Base-by-base conservation (phyloP, 73 alveolate species). In the Paramecium biaurelia region DNA sequence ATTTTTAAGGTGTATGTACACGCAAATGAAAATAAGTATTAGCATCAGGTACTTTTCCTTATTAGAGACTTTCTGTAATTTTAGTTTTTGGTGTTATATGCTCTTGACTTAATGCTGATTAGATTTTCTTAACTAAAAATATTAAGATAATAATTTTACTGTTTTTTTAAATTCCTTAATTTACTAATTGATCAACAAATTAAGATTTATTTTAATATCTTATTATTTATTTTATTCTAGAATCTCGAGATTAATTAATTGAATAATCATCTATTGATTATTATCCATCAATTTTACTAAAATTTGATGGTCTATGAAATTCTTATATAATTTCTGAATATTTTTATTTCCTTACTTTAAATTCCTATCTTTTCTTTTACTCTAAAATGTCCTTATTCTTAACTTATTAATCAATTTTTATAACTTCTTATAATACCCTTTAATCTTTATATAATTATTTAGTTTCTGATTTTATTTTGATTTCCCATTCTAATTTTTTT, bases 401-500 rank as follows among this genome's bases (percentile, higher is more conserved):
- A 8, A 35, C 58, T 35, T 72, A 37, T n/a, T 11, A 23, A 72
- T 72, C 86, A 35, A 35, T 35, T 72, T 72, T 72, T 18, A 35
- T 72, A 20, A 72, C 58, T 72, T 72, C 86, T 38, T 72, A 6
- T 37, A 72, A 37, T 2, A 72, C 45, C 11, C 35, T 72, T 38
- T 72, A 9, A 34, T 32, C 56, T n/a, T 23, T 72, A 72, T 72
- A 72, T 20, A 72, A 34, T 38, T 11, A 34, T 38, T 72, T 72
- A 18, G 86, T 72, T 72, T 72, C 86, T 15, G 56, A 30, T 34
- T 37, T 20, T 4, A 72, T 72, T 72, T 72, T 72, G 0, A 72
- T 72, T 37, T 72, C 86, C 58, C 58, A 72, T 14, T 72, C 86
- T 14, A 72, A 72, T 42, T 72, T 72, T 21, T 72, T 72, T 37